Conservation (phyloP, 2,329 filamentous ascomycete genomes). For the Neonectria ditissima region DNA sequence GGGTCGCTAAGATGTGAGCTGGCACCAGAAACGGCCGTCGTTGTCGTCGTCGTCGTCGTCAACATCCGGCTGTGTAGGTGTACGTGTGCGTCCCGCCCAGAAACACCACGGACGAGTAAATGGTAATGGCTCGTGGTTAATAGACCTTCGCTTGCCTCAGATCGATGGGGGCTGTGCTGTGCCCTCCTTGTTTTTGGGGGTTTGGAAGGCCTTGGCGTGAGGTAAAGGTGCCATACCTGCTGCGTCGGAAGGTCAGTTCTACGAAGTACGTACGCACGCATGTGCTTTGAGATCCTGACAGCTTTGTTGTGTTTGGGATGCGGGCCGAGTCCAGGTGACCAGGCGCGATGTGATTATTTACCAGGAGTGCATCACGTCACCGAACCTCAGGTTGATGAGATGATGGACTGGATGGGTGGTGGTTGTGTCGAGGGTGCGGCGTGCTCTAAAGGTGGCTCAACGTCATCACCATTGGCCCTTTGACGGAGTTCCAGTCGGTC, state of each 20-base stretch:
- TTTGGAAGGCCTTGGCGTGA: neutral
- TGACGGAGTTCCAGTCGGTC: neutral
- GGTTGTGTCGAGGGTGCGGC: neutral
- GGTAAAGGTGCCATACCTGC: neutral
- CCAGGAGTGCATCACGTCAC: constrained; percentile 14
- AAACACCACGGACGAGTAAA: neutral
- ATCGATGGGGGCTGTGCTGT: constrained; percentile 22
- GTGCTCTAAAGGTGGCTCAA: constrained; percentile 2
- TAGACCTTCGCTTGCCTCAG: constrained; percentile 4
- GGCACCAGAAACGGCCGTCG: constrained; percentile 16
- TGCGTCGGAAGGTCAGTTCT: neutral
- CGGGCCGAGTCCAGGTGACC: constrained; percentile 3
- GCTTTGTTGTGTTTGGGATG: constrained; percentile 13
- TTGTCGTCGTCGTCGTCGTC: constrained; percentile 17
- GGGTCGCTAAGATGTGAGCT: constrained; percentile 8
- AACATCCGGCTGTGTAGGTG: constrained; percentile 24
- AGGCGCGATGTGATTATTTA: neutral
- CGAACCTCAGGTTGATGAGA: constrained; percentile 9
- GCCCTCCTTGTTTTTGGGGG: neutral
- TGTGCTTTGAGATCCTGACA: neutral
- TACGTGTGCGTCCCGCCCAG: constrained; percentile 6
- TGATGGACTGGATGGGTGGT: constrained; percentile 11
- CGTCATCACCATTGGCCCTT: neutral
- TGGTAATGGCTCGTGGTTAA: constrained; percentile 4
- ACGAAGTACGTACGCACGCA: neutral